Conservation (phyloP, 73 alveolate genomes). For the Paraurostyla sp. region DNA sequence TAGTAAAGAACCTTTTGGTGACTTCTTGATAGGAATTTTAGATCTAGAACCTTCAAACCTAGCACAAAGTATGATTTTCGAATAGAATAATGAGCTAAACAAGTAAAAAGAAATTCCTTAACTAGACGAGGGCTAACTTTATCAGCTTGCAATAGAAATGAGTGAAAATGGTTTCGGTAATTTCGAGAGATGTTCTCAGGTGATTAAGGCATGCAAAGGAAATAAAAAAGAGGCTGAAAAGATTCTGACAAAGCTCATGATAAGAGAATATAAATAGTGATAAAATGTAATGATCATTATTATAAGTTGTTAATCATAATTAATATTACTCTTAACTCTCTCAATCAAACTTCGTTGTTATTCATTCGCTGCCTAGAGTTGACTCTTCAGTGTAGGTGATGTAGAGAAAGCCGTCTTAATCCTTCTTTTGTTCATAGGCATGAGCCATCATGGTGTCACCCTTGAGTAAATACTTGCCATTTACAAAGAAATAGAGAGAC, state of each 20-base stretch:
- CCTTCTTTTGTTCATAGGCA: conserved; percentile 78
- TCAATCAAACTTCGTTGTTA: background rate
- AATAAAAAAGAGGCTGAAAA: conserved; percentile 18
- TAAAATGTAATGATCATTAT: background rate
- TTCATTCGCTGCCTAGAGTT: conserved; percentile 49
- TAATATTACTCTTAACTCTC: background rate
- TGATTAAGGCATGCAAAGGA: conserved; percentile 30
- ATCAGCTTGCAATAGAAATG: background rate
- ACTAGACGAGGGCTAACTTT: background rate
- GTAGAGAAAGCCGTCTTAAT: conserved; percentile 85
- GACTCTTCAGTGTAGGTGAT: conserved; percentile 84
- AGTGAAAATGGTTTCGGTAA: conserved; percentile 41
- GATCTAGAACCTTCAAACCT: no score
- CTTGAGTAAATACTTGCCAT: conserved; percentile 69
- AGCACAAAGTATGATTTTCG: no score
- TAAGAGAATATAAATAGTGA: background rate
- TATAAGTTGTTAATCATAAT: background rate
- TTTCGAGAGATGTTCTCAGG: conserved; percentile 18
- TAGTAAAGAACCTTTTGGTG: conserved; percentile 8
- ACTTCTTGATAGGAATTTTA: background rate
- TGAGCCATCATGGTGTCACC: conserved; percentile 80
- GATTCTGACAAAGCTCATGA: background rate
- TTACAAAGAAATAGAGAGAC: conserved; percentile 83
- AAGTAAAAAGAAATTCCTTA: background rate
- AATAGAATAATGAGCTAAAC: background rate